Percentiles rank a stretch among this genome's conserved stretches.
These are phyloP conservation scores for Neckera pumila DNA, from an alignment of 225 moss, liverwort and hornwort genomes.

Conservation along the genomic window DNA sequence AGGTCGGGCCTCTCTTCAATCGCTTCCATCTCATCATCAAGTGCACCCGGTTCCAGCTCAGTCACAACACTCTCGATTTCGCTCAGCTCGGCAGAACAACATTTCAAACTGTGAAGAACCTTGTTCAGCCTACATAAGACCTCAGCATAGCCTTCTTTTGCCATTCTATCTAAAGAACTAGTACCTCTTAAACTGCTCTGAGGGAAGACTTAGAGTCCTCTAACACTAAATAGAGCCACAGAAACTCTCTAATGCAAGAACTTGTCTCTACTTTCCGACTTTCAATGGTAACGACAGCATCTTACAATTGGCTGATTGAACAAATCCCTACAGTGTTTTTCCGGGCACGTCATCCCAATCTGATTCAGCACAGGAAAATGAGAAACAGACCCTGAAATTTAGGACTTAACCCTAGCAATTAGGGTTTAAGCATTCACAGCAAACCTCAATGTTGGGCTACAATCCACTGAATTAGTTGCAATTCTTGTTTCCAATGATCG, in stretches of 20 bases:
- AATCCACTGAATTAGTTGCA: neutral
- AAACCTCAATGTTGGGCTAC: neutral
- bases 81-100: neutral
- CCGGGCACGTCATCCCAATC: neutral
- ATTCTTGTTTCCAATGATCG: neutral
- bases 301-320: neutral
- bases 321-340: neutral
- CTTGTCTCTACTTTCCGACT: neutral
- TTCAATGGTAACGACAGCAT: neutral
- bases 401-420: neutral
- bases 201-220: neutral
- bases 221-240: neutral
- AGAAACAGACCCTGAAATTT: neutral
- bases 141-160: neutral
- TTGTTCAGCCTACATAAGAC: neutral
- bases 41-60: neutral
- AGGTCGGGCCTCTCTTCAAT: neutral
- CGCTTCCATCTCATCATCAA: neutral
- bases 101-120: neutral
- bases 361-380: neutral
- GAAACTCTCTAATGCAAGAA: neutral
- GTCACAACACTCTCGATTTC: neutral
- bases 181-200: neutral
- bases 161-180: neutral
- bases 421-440: neutral